Conservation (phyloP, 768 basidiomycete species). For the Suillus weaverae region DNA sequence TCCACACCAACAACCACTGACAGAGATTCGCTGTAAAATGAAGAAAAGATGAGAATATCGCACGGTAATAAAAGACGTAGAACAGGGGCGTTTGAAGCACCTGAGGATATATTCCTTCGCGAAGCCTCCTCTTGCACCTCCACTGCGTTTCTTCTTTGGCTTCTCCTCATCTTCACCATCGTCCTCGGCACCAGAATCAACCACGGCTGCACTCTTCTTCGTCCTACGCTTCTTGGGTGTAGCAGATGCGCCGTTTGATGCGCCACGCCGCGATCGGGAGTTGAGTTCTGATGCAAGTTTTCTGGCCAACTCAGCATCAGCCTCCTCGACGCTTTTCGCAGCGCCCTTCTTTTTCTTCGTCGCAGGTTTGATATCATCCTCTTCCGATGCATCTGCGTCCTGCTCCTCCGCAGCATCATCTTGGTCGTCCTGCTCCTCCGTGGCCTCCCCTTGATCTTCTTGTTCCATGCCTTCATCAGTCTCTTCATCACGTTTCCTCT, state of each 20-base stretch:
- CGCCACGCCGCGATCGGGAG: constrained; percentile 53
- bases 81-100: constrained; percentile 35
- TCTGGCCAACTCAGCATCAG: constrained; percentile 70
- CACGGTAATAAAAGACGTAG: constrained; percentile 4
- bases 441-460: constrained; percentile 16
- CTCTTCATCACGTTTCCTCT: constrained; percentile 31
- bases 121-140: constrained; percentile 69
- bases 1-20: constrained; percentile 66
- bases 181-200: constrained; percentile 48
- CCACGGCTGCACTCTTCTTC: constrained; percentile 55
- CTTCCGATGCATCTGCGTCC: constrained; percentile 19
- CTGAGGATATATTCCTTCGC: constrained; percentile 76
- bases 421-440: constrained; percentile 22
- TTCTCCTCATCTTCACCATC: constrained; percentile 44
- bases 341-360: constrained; percentile 41
- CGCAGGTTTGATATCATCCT: constrained; percentile 16
- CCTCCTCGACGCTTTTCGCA: constrained; percentile 52
- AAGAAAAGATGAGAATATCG: constrained; percentile 8
- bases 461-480: constrained; percentile 26
- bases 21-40: constrained; percentile 60
- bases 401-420: constrained; percentile 19
- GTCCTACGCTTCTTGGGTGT: constrained; percentile 47
- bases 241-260: constrained; percentile 35
- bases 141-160: constrained; percentile 51
- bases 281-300: constrained; percentile 73